A percentile compares a stretch with the other conserved stretches of the same genome.
phyloP scores from a whole-genome alignment of 1,284 basidiomycete species.

The Moesziomyces antarcticus region DNA sequence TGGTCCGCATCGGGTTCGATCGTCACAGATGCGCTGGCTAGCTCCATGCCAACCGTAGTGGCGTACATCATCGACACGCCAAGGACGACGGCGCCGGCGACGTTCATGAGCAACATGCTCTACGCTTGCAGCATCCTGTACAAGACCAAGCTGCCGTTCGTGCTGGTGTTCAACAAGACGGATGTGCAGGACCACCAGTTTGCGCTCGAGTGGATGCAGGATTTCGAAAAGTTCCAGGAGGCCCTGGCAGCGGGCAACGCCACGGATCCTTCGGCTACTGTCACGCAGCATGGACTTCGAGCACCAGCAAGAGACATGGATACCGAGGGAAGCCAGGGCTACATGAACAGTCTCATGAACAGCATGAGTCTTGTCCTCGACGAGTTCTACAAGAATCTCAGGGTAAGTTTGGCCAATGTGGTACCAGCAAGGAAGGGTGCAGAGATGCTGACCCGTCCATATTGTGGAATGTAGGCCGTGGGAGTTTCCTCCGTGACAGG shows the following conservation, averaged over 20 bases:
- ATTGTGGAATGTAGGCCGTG: constrained; percentile 75
- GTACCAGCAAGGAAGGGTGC: not conserved
- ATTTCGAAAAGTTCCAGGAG: constrained; percentile 81
- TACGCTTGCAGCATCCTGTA: constrained; percentile 99
- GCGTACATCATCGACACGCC: constrained; percentile 99
- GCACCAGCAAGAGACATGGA: constrained; percentile 26
- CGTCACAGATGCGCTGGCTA: constrained; percentile 97
- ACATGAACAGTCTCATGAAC: constrained; percentile 99
- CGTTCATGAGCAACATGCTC: constrained; percentile 99
- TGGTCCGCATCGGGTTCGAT: constrained; percentile 99
- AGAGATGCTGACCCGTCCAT: constrained; percentile 9
- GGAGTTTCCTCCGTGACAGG: constrained; percentile 97
- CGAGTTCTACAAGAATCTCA: constrained; percentile 97
- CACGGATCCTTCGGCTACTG: constrained; percentile 70
- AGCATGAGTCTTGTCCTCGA: constrained; percentile 98
- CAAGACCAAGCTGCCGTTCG: constrained; percentile 96
- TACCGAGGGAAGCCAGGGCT: constrained; percentile 76
- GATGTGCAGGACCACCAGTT: constrained; percentile 90
- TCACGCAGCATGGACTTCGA: constrained; percentile 26
- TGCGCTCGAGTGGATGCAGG: constrained; percentile 96
- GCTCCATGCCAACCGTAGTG: constrained; percentile 89
- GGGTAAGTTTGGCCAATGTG: too few relatives aligned
- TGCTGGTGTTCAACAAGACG: constrained; percentile 98
- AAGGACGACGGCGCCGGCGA: constrained; percentile 90
- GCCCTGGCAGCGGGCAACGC: constrained; percentile 69